These are phyloP conservation scores for Torulaspora microellipsoides DNA, from an alignment of 805 yeast species.

Conservation along the genomic window DNA sequence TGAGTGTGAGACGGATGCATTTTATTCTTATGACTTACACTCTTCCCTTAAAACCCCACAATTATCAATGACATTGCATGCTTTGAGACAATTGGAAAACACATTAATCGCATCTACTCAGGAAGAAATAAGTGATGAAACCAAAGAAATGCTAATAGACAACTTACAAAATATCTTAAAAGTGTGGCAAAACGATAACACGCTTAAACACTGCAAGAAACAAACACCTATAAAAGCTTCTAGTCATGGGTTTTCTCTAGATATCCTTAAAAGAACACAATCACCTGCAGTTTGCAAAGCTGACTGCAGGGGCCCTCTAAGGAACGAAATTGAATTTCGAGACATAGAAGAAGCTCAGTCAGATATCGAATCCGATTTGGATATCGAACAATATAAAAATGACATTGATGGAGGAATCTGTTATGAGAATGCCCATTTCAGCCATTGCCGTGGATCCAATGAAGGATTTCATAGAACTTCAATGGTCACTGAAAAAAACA, in stretches of 20 bases:
- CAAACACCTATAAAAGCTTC: constrained; percentile 3
- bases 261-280: constrained; percentile 15
- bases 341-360: constrained; percentile 15
- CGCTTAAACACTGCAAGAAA: not conserved
- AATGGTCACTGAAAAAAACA: not conserved
- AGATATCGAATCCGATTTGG: constrained; percentile 14
- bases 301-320: constrained; percentile 4
- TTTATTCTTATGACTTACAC: not conserved
- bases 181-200: constrained; percentile 6
- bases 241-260: constrained; percentile 22
- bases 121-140: not conserved
- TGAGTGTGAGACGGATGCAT: not conserved
- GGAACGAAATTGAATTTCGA: constrained; percentile 13
- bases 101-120: constrained; percentile 5
- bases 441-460: not conserved
- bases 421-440: constrained; percentile 1
- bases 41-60: not conserved
- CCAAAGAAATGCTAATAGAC: constrained; percentile 14
- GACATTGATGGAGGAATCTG: constrained; percentile 3
- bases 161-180: constrained; percentile 4
- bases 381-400: constrained; percentile 10
- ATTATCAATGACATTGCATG: constrained; percentile 4
- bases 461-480: not conserved
- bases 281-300: constrained; percentile 2
- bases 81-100: constrained; percentile 7